Evolutionary conservation across 306 rosid genomes (phyloP), one percentile per base, ranked within the genome.

Genomic region (Erythrophleum fordii): DNA sequence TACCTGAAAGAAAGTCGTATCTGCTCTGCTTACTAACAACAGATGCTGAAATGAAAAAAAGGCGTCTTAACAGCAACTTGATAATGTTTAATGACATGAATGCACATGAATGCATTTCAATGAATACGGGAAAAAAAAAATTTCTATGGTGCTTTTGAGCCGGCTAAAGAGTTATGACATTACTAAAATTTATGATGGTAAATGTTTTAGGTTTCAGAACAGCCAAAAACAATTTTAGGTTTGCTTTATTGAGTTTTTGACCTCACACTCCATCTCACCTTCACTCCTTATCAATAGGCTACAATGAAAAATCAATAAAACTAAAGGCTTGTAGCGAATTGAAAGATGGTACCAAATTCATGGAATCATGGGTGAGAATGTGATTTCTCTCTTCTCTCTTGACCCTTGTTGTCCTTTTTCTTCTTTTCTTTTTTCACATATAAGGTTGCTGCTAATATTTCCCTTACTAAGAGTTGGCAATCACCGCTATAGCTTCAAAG

Each of bases 1-100:
- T 87, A 95, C 99, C 98, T 73, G 94, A 89, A 83, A 95, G 98
- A 85, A 95, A 95, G 83, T 95, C 97, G 6, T 86, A 95, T 90
- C 92, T 86, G 76, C 84, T 88, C 83, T 77, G 83, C 85, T 87
- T 93, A 80, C 72, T 73, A 29, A 93, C 96, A 73, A 82, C 97
- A 69, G 92, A 61, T 51, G 99, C 99, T 93, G 97, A 83, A 91
- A 93, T 56, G 52, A 80, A 59, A 79, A 51, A 81, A 45, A 52
- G 41, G 64, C 26, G 20, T 34, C 23, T 74, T 52, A 81, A 46
- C 25, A 81, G 69, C 44, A 65, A 73, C 39, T 45, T 51, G 37
- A 55, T 76, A 60, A 77, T 66, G 72, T 64, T 79, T 18, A n/a
- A 70, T 56, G 23, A 51, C 56, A 59, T 52, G 60, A 77, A 77